phyloP scores from a whole-genome alignment of 1,284 basidiomycete species.

The Athelia sp. region DNA sequence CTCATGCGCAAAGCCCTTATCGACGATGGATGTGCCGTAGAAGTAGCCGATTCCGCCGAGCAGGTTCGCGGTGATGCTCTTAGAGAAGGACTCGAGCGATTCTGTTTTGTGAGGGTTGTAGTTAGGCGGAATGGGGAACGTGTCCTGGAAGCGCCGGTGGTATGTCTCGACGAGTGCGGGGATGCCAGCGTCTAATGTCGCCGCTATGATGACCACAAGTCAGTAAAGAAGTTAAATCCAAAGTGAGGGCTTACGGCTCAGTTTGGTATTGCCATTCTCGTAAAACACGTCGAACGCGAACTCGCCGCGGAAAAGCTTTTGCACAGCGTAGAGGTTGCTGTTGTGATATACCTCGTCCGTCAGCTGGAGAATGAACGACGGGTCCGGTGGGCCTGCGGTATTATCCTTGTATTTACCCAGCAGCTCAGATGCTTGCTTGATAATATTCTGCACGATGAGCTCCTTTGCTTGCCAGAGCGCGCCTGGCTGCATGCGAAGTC shows the following conservation, averaged over 20 bases:
- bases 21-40: conserved; percentile 86
- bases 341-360: conserved; percentile 67
- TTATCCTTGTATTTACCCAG: conserved; percentile 53
- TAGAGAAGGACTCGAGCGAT: conserved; percentile 70
- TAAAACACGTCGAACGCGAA: conserved; percentile 88
- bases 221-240: neutral
- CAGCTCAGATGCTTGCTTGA: conserved; percentile 52
- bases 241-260: conserved; percentile 46
- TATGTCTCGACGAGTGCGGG: conserved; percentile 60
- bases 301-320: conserved; percentile 78
- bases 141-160: conserved; percentile 58
- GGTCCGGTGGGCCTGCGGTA: conserved; percentile 57
- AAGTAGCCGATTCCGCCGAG: conserved; percentile 93
- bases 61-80: conserved; percentile 84
- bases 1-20: conserved; percentile 79
- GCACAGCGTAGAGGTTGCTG: conserved; percentile 82
- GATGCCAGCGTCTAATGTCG: conserved; percentile 63
- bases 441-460: conserved; percentile 57
- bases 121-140: conserved; percentile 63
- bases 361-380: conserved; percentile 73
- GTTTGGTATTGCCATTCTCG: conserved; percentile 62
- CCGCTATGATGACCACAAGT: conserved; percentile 33
- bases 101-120: conserved; percentile 42
- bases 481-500: conserved; percentile 57
- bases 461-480: conserved; percentile 86